phyloP scores from a whole-genome alignment of 108 stramenopile genomes.

The Cyclotella sp. region DNA sequence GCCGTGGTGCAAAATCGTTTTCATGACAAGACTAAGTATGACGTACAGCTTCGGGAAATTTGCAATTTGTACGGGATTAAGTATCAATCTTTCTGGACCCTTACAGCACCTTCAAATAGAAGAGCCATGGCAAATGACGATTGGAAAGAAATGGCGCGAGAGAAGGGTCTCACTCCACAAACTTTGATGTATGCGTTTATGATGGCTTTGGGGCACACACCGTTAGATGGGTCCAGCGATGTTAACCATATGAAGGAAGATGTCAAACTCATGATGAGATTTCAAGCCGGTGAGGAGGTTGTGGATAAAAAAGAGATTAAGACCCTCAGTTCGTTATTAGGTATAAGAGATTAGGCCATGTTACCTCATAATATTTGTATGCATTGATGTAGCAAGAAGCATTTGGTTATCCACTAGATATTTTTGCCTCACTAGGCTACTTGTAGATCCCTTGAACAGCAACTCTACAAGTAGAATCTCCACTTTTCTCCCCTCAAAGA shows the following conservation, averaged over 20 bases:
- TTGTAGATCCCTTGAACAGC: no score
- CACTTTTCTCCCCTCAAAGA: no score
- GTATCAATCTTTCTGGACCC: conserved; percentile 77
- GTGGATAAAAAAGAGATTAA: conserved; percentile 40
- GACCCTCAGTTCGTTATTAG: conserved; percentile 30
- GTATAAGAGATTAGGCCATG: conserved; percentile 8
- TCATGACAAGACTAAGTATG: conserved; percentile 74
- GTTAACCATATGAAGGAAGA: conserved; percentile 82
- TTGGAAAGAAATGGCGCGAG: conserved; percentile 54
- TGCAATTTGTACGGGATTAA: conserved; percentile 48
- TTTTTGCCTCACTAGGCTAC: no score
- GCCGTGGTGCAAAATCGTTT: conserved; percentile 90
- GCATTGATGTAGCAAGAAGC: no score
- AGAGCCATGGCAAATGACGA: conserved; percentile 54
- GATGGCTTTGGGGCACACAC: conserved; percentile 79
- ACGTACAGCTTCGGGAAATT: conserved; percentile 71
- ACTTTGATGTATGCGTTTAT: conserved; percentile 88
- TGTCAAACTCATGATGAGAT: conserved; percentile 76
- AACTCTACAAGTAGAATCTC: no score
- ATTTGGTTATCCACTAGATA: no score
- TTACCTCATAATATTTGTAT: no score
- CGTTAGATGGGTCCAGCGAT: conserved; percentile 81
- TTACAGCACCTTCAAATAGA: conserved; percentile 61
- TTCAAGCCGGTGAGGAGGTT: conserved; percentile 68
- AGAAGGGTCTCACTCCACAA: conserved; percentile 69